These are phyloP conservation scores for Trapa bicornis DNA, from an alignment of 345 rosid genomes.

Conservation along the genomic window DNA sequence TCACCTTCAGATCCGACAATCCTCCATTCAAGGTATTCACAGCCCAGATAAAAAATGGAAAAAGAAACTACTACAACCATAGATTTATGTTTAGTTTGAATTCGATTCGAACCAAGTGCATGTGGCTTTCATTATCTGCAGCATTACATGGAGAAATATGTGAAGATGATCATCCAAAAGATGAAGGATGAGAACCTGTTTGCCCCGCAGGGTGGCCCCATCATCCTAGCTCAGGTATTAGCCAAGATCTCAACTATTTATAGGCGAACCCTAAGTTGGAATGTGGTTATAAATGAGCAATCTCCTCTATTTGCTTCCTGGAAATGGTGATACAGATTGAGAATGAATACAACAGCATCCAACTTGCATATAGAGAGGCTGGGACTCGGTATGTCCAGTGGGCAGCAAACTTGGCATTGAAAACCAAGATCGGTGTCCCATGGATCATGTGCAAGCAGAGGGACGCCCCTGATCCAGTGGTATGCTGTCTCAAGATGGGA, in stretches of 20 bases:
- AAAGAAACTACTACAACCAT: no score
- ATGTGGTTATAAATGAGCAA: background rate
- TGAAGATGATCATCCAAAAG: constrained; percentile 21
- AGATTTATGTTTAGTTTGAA: no score
- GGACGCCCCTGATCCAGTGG: constrained; percentile 42
- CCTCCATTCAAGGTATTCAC: constrained; percentile 60
- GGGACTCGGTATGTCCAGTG: constrained; percentile 40
- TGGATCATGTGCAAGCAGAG: constrained; percentile 55
- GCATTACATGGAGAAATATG: constrained; percentile 32
- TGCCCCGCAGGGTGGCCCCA: constrained; percentile 47
- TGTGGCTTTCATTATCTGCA: constrained; percentile 7
- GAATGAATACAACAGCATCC: constrained; percentile 38
- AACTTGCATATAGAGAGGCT: constrained; percentile 27
- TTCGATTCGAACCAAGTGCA: no score
- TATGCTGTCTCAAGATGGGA: constrained; percentile 8
- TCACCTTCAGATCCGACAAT: constrained; percentile 67
- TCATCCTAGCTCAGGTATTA: constrained; percentile 34
- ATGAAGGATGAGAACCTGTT: constrained; percentile 29
- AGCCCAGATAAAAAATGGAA: background rate
- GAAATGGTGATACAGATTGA: constrained; percentile 25
- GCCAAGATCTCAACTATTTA: background rate
- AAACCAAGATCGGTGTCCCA: constrained; percentile 28
- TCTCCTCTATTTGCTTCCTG: background rate
- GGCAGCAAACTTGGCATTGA: constrained; percentile 38
- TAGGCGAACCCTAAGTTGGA: background rate